phyloP scores from a whole-genome alignment of 116 monocot species.

The Posidonia oceanica region DNA sequence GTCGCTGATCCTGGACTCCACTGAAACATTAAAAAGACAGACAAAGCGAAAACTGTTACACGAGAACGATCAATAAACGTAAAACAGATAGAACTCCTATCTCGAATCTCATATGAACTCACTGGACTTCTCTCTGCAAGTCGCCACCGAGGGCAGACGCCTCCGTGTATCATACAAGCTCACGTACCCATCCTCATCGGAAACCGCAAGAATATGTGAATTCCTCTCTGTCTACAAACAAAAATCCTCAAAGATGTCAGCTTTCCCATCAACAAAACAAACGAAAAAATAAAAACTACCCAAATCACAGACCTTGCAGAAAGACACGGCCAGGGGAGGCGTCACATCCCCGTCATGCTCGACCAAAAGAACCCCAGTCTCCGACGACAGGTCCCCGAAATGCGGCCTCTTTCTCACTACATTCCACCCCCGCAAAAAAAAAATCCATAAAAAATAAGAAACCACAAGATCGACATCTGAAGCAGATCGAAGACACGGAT shows the following conservation, averaged over 20 bases:
- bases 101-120: not conserved
- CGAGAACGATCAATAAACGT: not conserved
- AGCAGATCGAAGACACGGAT: not conserved
- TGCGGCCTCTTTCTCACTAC: constrained; percentile 42
- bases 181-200: constrained; percentile 93
- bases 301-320: constrained; percentile 48
- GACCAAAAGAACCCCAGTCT: constrained; percentile 37
- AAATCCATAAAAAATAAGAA: not conserved
- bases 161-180: constrained; percentile 64
- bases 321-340: constrained; percentile 70
- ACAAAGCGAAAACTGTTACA: not conserved
- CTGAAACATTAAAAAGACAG: constrained; percentile 24
- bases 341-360: constrained; percentile 45
- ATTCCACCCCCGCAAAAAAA: not conserved
- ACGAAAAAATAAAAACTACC: no score
- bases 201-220: constrained; percentile 65
- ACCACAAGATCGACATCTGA: not conserved
- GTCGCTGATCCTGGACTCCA: constrained; percentile 40
- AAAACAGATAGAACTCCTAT: not conserved
- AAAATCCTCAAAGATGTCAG: not conserved
- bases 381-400: constrained; percentile 46
- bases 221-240: constrained; percentile 15
- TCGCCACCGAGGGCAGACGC: constrained; percentile 17
- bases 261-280: not conserved
- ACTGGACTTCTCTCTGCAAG: constrained; percentile 52